These are phyloP conservation scores for Rhododendron ferrugineum DNA, from an alignment of 148 eudicot genomes.

Conservation along the genomic window DNA sequence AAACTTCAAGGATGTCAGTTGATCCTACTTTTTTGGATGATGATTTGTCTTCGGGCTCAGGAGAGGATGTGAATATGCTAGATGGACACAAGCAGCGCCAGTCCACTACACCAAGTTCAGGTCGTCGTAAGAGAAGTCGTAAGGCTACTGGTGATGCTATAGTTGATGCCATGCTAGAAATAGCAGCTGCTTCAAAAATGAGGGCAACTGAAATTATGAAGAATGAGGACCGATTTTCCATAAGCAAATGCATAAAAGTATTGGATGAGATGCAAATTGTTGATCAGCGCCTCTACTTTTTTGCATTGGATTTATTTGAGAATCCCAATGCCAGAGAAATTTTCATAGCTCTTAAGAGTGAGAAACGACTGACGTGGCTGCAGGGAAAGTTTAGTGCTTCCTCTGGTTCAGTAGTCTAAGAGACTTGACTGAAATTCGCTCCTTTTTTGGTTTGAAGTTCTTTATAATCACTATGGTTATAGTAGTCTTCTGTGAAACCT, in stretches of 20 bases:
- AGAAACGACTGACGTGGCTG: conserved; percentile 49
- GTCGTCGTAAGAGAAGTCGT: conserved; percentile 59
- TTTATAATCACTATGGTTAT: neutral
- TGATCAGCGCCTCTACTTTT: conserved; percentile 61
- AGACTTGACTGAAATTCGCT: neutral
- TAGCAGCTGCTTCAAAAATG: conserved; percentile 79
- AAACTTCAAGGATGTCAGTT: conserved; percentile 47
- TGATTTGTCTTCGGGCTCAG: conserved; percentile 70
- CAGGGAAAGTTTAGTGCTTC: conserved; percentile 53
- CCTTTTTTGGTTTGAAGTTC: neutral
- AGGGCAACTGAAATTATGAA: conserved; percentile 61
- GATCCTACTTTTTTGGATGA: conserved; percentile 52
- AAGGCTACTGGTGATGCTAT: conserved; percentile 74
- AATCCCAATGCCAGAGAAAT: conserved; percentile 54
- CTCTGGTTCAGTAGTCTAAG: conserved; percentile 21
- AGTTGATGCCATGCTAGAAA: conserved; percentile 76
- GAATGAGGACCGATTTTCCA: conserved; percentile 59
- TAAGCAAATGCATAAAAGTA: conserved; percentile 65
- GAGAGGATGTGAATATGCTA: conserved; percentile 57
- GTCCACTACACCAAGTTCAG: conserved; percentile 34
- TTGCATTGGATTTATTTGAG: conserved; percentile 61
- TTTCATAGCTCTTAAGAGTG: conserved; percentile 51
- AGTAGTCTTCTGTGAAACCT: neutral
- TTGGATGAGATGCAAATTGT: conserved; percentile 68
- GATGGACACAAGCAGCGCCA: conserved; percentile 54